These are phyloP conservation scores for Acanthamoeba royreba DNA, from an alignment of 208 protist species.

Conservation along the genomic window DNA sequence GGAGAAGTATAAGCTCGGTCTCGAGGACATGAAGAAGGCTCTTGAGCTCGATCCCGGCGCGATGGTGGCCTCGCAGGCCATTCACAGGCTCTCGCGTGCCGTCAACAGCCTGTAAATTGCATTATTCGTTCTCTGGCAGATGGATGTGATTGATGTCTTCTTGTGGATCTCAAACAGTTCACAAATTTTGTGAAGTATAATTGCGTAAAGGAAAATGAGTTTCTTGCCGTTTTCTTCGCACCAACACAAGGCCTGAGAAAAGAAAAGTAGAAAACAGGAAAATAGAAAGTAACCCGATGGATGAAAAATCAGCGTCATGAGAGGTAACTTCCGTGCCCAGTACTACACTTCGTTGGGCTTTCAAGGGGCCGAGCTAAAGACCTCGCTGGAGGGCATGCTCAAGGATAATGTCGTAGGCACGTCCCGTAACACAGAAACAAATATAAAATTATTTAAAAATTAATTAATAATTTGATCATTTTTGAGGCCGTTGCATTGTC, in stretches of 20 bases:
- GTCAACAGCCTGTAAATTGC: conserved; percentile 10
- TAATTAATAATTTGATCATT: not conserved
- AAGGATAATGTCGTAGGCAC: not conserved
- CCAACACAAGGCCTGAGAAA: too few relatives aligned
- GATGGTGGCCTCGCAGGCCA: conserved; percentile 9
- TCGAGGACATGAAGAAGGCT: conserved; percentile 78
- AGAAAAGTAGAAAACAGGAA: too few relatives aligned
- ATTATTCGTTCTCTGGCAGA: too few relatives aligned
- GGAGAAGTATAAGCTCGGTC: conserved; percentile 93
- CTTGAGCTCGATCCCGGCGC: not conserved
- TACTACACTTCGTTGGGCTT: conserved; percentile 7
- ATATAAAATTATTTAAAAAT: not conserved
- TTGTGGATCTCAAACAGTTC: too few relatives aligned
- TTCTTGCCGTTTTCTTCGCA: too few relatives aligned
- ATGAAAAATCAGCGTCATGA: too few relatives aligned
- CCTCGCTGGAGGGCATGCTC: not conserved
- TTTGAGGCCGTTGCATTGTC: not conserved
- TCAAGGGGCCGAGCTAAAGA: conserved; percentile 16
- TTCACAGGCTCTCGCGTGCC: not conserved
- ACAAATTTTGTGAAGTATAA: too few relatives aligned
- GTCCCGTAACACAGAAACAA: not conserved
- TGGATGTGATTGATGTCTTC: too few relatives aligned
- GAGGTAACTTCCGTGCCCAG: not conserved
- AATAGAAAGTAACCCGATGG: too few relatives aligned
- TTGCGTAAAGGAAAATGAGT: too few relatives aligned